Conservation (phyloP, 2,329 filamentous ascomycete genomes). For the Aureobasidium musti region DNA sequence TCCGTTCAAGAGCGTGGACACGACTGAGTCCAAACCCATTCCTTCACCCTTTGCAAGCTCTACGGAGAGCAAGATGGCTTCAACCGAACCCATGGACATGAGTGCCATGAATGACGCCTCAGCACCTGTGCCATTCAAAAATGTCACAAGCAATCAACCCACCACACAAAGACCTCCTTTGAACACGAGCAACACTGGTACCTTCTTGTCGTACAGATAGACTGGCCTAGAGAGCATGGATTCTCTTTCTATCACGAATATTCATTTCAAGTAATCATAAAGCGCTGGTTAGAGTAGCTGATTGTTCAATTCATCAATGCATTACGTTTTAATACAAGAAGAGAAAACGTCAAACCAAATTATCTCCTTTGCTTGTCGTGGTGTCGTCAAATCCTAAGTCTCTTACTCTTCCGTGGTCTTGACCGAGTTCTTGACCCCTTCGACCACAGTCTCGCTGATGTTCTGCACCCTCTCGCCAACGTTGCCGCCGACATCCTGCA, state of each 20-base stretch:
- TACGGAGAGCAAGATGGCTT: neutral
- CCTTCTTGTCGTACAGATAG: conserved; percentile 21
- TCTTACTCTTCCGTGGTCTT: neutral
- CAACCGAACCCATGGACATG: neutral
- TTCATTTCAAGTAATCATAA: conserved; percentile 9
- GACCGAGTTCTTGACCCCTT: conserved; percentile 35
- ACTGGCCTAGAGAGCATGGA: neutral
- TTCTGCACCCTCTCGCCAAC: conserved; percentile 38
- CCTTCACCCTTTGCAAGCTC: neutral
- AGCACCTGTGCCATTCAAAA: neutral
- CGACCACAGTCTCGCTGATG: conserved; percentile 31
- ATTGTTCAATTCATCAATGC: neutral
- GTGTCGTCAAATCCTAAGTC: neutral
- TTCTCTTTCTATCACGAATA: neutral
- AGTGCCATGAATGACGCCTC: neutral
- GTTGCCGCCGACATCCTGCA: conserved; percentile 30
- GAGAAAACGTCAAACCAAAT: neutral
- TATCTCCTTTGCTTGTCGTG: neutral
- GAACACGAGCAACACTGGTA: conserved; percentile 17
- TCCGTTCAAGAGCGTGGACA: neutral
- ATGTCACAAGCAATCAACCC: neutral
- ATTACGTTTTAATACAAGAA: conserved; percentile 14
- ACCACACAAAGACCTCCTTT: neutral
- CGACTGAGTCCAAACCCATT: neutral
- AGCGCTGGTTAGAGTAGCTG: neutral